A percentile compares a stretch with the other conserved stretches of the same genome.
phyloP scores from a whole-genome alignment of 106 monocot genomes.

The Platanthera guangdongensis region DNA sequence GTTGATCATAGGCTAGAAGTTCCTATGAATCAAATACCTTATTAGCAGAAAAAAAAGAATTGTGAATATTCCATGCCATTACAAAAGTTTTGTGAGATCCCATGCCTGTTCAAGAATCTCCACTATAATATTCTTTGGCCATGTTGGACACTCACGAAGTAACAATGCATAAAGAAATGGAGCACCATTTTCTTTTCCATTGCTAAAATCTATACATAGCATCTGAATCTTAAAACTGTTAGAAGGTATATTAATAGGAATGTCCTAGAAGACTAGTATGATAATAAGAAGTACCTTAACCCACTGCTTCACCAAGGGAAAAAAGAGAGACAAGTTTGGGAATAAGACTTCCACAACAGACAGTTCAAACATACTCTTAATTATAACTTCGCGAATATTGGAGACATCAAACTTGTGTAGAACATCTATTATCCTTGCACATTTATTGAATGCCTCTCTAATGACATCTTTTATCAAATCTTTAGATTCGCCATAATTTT shows the following conservation, averaged over 20 bases:
- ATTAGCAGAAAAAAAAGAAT: not conserved
- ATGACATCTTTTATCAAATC: slow-evolving; percentile 28
- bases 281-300: slow-evolving; percentile 56
- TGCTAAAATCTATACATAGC: slow-evolving; percentile 43
- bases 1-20: slow-evolving; percentile 48
- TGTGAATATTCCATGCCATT: not conserved
- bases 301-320: slow-evolving; percentile 64
- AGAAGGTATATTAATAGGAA: slow-evolving; percentile 7
- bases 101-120: slow-evolving; percentile 77
- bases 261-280: not conserved
- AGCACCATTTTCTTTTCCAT: slow-evolving; percentile 27
- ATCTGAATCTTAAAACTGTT: slow-evolving; percentile 37
- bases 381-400: slow-evolving; percentile 25
- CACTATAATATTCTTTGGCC: slow-evolving; percentile 28
- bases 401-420: slow-evolving; percentile 26
- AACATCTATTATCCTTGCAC: slow-evolving; percentile 33
- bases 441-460: slow-evolving; percentile 36
- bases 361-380: slow-evolving; percentile 32
- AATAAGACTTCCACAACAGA: slow-evolving; percentile 24
- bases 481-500: slow-evolving; percentile 3
- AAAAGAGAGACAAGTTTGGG: slow-evolving; percentile 24
- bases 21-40: slow-evolving; percentile 32
- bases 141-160: slow-evolving; percentile 10
- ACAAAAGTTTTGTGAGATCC: not conserved
- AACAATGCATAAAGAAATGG: slow-evolving; percentile 48